Percentiles rank a stretch among this genome's conserved stretches.
Conservation (phyloP, 352 stramenopile genomes). For the Phytophthora hybrid region DNA sequence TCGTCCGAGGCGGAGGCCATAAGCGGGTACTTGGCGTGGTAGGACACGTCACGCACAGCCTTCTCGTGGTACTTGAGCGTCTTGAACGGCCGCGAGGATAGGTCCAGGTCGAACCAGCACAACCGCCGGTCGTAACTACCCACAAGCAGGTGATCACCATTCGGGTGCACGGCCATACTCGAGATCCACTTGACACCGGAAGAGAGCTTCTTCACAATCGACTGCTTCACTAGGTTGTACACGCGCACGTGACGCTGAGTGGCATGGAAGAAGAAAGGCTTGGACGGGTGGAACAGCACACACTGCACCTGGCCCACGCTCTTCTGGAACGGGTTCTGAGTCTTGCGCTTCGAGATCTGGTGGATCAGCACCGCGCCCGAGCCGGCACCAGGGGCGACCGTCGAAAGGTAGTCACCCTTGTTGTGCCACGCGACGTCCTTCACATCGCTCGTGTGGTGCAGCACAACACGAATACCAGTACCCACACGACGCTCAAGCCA, state of each 20-base stretch:
- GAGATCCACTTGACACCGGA: constrained; percentile 99
- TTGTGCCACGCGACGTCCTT: constrained; percentile 97
- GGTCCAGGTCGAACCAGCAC: constrained; percentile 99
- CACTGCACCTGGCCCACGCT: constrained; percentile 95
- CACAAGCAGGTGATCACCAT: constrained; percentile 99
- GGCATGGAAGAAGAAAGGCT: constrained; percentile 99
- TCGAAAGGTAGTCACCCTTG: constrained; percentile 99
- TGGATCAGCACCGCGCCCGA: constrained; percentile 97
- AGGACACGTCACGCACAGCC: constrained; percentile 95
- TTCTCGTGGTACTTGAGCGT: constrained; percentile 99
- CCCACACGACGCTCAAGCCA: constrained; percentile 85
- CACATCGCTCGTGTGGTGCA: constrained; percentile 92
- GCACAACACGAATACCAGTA: constrained; percentile 83
- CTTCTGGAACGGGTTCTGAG: constrained; percentile 97
- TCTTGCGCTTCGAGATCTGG: constrained; percentile 97
- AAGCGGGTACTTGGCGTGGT: constrained; percentile 97
- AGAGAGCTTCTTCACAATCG: constrained; percentile 98
- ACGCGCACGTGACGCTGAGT: constrained; percentile 98
- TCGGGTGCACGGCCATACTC: constrained; percentile 97
- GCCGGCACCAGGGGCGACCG: constrained; percentile 90
- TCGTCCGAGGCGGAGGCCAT: constrained; percentile 99
- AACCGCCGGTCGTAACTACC: constrained; percentile 98
- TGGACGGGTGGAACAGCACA: constrained; percentile 98
- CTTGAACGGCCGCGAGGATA: constrained; percentile 98
- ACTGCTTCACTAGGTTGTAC: constrained; percentile 99